Base-by-base conservation (phyloP, 257 asterid species). In the Solanum paucissectum region DNA sequence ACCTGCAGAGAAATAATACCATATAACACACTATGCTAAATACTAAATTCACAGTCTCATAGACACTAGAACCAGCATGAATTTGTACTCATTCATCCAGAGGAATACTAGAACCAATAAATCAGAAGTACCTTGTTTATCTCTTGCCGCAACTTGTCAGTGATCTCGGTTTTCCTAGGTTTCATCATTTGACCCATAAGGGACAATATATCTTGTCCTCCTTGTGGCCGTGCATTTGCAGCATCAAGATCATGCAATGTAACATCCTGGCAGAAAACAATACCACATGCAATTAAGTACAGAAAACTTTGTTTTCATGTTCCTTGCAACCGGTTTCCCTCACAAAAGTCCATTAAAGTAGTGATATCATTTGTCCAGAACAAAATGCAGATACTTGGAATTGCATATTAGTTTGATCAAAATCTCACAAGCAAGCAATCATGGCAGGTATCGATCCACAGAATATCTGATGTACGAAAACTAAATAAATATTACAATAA, bases 141-240 rank as follows among this genome's bases (percentile, higher is more conserved):
- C 93, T 96, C 98, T 89, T 92, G 98, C 27, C 98, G 90, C 83
- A 96, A 92, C 93, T 96, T 96, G 91, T 96, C 98, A 62, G 71
- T 62, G 27, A 94, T 95, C 91, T 95, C 98, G 33, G 98, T 96
- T 93, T 96, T 96, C 89, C 96, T 91, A 66, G 98, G 98, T 90
- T 94, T 95, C 98, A 95, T 93, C 98, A 95, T 90, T 92, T 96
- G 99, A 66, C 98, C 98, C 98, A 96, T 94, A 87, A 96, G 92
- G 72, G 98, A 96, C 91, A 96, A 87, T 92, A 96, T 95, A 92
- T 96, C 99, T 90, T 96, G 98, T 36, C 98, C 98, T 81, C 99
- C 99, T 93, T 95, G 99, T 62, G 99, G 98, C 46, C 98, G 91
- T 89, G 99, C 99, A 92, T 95, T 96, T 83, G 99, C 99, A 91